A percentile compares a stretch with the other conserved stretches of the same genome.
Evolutionary conservation across 805 yeast species (phyloP).

Genomic region (Dipodascopsis tothii): DNA sequence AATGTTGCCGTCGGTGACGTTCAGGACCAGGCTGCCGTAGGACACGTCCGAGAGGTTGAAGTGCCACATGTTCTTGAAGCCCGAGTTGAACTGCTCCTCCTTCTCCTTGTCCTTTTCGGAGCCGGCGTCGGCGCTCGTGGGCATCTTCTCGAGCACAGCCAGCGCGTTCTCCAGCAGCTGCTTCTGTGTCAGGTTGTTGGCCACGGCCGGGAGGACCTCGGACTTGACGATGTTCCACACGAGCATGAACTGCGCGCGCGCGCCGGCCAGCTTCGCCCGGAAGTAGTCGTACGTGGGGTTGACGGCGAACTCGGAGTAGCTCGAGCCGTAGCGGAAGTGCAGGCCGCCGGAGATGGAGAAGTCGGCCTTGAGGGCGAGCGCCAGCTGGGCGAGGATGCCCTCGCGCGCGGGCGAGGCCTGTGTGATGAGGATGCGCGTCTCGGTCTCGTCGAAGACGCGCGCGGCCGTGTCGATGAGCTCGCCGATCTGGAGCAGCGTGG

Average conservation of each 20-base stretch:
- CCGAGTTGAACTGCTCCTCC: slow-evolving; percentile 54
- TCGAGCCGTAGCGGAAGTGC: slow-evolving; percentile 62
- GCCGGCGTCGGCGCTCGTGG: slow-evolving; percentile 30
- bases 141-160: slow-evolving; percentile 52
- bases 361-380: slow-evolving; percentile 60
- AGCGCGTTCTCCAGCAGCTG: slow-evolving; percentile 49
- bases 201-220: slow-evolving; percentile 41
- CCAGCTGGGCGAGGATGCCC: slow-evolving; percentile 59
- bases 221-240: slow-evolving; percentile 55
- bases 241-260: slow-evolving; percentile 53
- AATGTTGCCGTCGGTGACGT: slow-evolving; percentile 41
- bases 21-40: slow-evolving; percentile 43
- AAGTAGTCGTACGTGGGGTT: slow-evolving; percentile 58
- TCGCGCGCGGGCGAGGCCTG: slow-evolving; percentile 68
- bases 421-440: slow-evolving; percentile 55
- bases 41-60: slow-evolving; percentile 59
- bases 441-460: slow-evolving; percentile 35
- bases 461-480: slow-evolving; percentile 48
- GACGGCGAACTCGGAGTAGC: slow-evolving; percentile 60
- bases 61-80: slow-evolving; percentile 72
- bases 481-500: slow-evolving; percentile 63
- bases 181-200: slow-evolving; percentile 39
- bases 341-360: slow-evolving; percentile 65
- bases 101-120: slow-evolving; percentile 40
- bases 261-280: slow-evolving; percentile 52